Base-by-base conservation (phyloP, 371 early-diverging fungal species). In the Mortierella sp. region DNA sequence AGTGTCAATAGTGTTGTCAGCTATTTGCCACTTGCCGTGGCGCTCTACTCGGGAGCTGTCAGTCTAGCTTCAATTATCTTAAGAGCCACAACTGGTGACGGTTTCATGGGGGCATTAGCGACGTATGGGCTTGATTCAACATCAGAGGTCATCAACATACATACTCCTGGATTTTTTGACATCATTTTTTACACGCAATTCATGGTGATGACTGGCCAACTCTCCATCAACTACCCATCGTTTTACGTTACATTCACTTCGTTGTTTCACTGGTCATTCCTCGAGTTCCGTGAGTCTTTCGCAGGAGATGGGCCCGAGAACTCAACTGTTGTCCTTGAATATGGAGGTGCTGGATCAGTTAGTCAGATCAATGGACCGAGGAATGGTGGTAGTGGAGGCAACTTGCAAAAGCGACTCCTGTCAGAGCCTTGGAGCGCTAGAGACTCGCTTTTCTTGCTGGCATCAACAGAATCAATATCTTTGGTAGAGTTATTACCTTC, bases 141-240 rank as follows among this genome's bases (percentile, higher is more conserved):
- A 0, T 71, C 76, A 3, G 87, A 86, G n/a, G 67, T 84, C 0
- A 68, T 88, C 53, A 83, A 83, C n/a, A 72, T 89, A 17, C 86
- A 86, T 59, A 85, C 88, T 1, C 89, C 89, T 13, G 88, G 88
- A 1, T 83, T 89, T 54, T 86, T 87, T 57, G 89, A 89, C 64
- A 54, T 89, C 23, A 68, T 89, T 26, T 84, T 80, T 59, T 87
- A 89, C 59, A 81, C 86, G 1, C 89, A 89, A 61, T 89, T 88
- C 53, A 85, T 89, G 58, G 83, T 86, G 13, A 76, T 79, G 42
- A 80, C 83, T 1, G 88, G 88, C 1, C 86, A 83, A 54, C 84
- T 89, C 61, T 86, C 83, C 28, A 55, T 89, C 51, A 75, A 82
- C 57, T 89, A 89, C 61, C 89, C 89, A 6, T 66, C 77, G 6